A percentile compares a stretch with the other conserved stretches of the same genome.
phyloP scores from a whole-genome alignment of 257 asterid species.

The Cynanchum wilfordii region DNA sequence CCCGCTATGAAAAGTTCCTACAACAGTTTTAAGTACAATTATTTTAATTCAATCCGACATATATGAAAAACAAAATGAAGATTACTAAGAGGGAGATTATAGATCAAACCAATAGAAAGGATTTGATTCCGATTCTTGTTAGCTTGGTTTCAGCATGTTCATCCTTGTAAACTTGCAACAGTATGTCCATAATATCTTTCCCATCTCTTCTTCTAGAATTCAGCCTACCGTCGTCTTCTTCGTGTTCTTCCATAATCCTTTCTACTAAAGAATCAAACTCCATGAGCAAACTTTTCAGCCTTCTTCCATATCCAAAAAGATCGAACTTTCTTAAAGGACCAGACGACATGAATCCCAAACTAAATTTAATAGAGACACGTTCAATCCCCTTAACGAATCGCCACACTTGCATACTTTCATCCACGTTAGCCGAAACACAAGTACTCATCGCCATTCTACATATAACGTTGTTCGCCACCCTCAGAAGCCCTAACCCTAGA shows the following conservation, averaged over 20 bases:
- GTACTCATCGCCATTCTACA: conserved; percentile 55
- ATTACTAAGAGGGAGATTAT: no score
- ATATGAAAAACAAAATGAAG: no score
- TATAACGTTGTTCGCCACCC: conserved; percentile 40
- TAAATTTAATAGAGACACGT: conserved; percentile 36
- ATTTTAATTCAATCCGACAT: no score
- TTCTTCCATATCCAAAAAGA: conserved; percentile 47
- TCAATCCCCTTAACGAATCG: conserved; percentile 13
- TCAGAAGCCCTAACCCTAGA: conserved; percentile 32
- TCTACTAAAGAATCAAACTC: conserved; percentile 56
- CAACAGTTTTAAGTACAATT: not conserved
- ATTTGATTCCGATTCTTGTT: not conserved
- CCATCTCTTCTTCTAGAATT: not conserved
- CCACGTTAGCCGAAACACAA: conserved; percentile 39
- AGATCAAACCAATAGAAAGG: conserved; percentile 4
- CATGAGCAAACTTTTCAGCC: conserved; percentile 29
- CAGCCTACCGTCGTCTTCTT: conserved; percentile 13
- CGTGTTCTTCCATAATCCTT: conserved; percentile 45
- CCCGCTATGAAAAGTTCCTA: conserved; percentile 64
- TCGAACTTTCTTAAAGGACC: conserved; percentile 55
- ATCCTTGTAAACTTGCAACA: conserved; percentile 36
- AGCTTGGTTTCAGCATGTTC: conserved; percentile 10
- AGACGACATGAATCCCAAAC: conserved; percentile 37
- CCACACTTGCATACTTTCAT: conserved; percentile 44
- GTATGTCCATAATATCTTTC: conserved; percentile 49